Conservation (phyloP, 805 yeast genomes). For the Candida peoriensis region DNA sequence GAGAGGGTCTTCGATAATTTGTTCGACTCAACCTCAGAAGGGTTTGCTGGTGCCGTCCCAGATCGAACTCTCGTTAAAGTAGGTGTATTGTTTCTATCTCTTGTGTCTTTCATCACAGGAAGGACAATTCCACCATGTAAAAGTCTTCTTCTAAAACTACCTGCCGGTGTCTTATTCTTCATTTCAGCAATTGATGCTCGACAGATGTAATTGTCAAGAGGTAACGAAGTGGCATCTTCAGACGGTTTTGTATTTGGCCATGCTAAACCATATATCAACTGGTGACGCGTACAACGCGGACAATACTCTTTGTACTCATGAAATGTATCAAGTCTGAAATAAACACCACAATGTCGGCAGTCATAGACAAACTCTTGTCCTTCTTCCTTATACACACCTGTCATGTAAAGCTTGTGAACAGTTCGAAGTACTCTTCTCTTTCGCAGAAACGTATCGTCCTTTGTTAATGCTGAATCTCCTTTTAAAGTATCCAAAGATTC, state of each 20-base stretch:
- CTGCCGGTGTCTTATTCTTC: neutral
- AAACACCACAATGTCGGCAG: constrained; percentile 26
- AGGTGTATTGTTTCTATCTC: neutral
- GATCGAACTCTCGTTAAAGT: neutral
- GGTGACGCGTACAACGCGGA: constrained; percentile 25
- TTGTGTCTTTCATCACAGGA: constrained; percentile 3
- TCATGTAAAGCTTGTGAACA: constrained; percentile 20
- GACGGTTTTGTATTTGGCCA: constrained; percentile 22
- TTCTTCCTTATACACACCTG: constrained; percentile 8
- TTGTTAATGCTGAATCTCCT: neutral
- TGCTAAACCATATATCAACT: constrained; percentile 17
- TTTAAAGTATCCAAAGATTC: constrained; percentile 12
- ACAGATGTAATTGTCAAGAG: constrained; percentile 1
- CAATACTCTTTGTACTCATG: constrained; percentile 17
- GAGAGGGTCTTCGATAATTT: too few species aligned
- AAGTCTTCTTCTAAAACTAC: neutral
- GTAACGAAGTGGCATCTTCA: neutral
- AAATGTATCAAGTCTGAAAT: constrained; percentile 11
- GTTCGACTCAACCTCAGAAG: too few species aligned
- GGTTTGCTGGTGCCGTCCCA: too few species aligned
- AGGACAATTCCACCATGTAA: constrained; percentile 5
- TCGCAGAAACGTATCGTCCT: neutral
- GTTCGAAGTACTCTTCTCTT: constrained; percentile 15
- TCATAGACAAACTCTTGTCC: constrained; percentile 16
- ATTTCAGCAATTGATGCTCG: constrained; percentile 10